Conservation (phyloP, 129 eudicot species). For the Sambucus nigra region DNA sequence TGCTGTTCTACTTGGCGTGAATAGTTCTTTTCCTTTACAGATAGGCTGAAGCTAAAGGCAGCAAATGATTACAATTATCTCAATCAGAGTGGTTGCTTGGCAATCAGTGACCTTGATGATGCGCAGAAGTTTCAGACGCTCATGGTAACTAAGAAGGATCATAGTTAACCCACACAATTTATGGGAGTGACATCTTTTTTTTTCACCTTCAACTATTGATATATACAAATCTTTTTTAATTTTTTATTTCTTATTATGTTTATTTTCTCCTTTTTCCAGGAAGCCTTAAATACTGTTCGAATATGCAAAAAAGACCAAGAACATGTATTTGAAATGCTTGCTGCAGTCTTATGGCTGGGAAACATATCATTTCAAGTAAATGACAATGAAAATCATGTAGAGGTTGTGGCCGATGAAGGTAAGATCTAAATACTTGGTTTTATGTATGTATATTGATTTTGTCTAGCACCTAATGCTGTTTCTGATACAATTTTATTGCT, state of each 20-base stretch:
- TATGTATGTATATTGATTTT: background rate
- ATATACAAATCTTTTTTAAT: background rate
- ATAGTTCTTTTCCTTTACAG: slow-evolving; percentile 33
- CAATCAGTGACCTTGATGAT: slow-evolving; percentile 57
- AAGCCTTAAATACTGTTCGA: slow-evolving; percentile 44
- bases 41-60: slow-evolving; percentile 53
- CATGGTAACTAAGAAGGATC: slow-evolving; percentile 37
- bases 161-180: background rate
- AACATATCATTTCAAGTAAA: slow-evolving; percentile 68
- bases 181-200: slow-evolving; percentile 1
- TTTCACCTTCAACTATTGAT: background rate
- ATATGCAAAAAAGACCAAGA: slow-evolving; percentile 62
- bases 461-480: background rate
- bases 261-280: slow-evolving; percentile 39
- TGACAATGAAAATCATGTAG: slow-evolving; percentile 60
- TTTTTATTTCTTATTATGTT: background rate
- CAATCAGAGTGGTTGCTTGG: slow-evolving; percentile 68
- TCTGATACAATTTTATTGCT: background rate
- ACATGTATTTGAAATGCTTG: slow-evolving; percentile 57
- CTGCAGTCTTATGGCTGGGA: slow-evolving; percentile 93
- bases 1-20: background rate
- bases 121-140: slow-evolving; percentile 46
- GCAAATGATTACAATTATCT: slow-evolving; percentile 68
- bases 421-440: slow-evolving; percentile 6
- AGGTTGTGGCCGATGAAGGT: slow-evolving; percentile 80